Conservation (phyloP, 2,329 filamentous ascomycete species). For the Curvularia sp. region DNA sequence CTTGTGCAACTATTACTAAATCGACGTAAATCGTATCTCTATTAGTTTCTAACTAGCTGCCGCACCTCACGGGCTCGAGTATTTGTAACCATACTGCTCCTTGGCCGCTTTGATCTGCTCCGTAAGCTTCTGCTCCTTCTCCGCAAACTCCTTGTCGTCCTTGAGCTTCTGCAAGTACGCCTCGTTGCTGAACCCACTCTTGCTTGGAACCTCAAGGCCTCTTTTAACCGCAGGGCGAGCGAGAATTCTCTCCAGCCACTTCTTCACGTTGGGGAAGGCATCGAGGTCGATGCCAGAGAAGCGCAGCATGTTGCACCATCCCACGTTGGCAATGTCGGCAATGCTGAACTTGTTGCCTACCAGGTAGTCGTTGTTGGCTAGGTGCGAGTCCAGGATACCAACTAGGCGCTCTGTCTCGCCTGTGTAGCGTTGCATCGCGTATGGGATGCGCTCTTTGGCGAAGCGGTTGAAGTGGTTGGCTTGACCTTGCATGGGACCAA, state of each 20-base stretch:
- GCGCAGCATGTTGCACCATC: constrained; percentile 53
- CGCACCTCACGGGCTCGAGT: constrained; percentile 43
- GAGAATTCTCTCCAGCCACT: constrained; percentile 54
- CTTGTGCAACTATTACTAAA: background rate
- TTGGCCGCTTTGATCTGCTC: constrained; percentile 52
- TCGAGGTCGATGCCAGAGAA: constrained; percentile 53
- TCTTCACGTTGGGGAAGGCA: constrained; percentile 53
- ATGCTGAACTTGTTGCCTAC: constrained; percentile 57
- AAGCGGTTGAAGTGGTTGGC: constrained; percentile 53
- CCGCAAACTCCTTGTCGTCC: constrained; percentile 57
- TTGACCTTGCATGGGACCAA: constrained; percentile 54
- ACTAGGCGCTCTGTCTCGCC: constrained; percentile 57
- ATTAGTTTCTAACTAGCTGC: background rate
- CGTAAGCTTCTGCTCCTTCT: constrained; percentile 52
- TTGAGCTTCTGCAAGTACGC: constrained; percentile 52
- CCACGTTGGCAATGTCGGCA: constrained; percentile 56
- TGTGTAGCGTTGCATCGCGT: constrained; percentile 56
- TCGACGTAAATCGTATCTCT: background rate
- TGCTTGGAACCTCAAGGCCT: constrained; percentile 48
- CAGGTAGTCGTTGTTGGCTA: constrained; percentile 52
- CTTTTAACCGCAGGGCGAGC: constrained; percentile 53
- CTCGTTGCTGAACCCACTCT: constrained; percentile 53
- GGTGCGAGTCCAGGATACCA: constrained; percentile 54
- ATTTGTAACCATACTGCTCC: constrained; percentile 57
- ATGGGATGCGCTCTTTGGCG: constrained; percentile 54